A percentile compares a stretch with the other conserved stretches of the same genome.
Evolutionary conservation across 2,329 filamentous ascomycete species (phyloP).

Genomic region (Pezicula carpinea): DNA sequence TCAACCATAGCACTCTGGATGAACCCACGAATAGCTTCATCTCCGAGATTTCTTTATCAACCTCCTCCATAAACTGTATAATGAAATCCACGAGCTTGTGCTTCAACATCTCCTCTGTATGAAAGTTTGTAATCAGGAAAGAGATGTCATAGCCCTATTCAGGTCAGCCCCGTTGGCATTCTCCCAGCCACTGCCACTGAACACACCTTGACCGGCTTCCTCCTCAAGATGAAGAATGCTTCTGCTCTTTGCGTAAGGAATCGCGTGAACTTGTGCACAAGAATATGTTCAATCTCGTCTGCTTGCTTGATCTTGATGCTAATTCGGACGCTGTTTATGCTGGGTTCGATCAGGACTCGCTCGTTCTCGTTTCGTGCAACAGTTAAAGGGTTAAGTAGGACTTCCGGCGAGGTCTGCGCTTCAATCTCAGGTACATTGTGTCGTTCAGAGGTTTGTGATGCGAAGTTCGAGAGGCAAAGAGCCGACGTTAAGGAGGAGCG

Average conservation of each 20-base stretch:
- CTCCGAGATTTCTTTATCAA: conserved; percentile 99
- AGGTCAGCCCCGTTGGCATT: conserved; percentile 11
- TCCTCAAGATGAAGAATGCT: conserved; percentile 91
- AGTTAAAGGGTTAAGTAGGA: conserved; percentile 84
- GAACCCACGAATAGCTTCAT: conserved; percentile 96
- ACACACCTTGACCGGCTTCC: conserved; percentile 86
- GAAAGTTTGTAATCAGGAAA: conserved; percentile 97
- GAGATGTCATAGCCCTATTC: conserved; percentile 92
- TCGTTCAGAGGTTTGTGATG: conserved; percentile 90
- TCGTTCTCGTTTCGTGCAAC: conserved; percentile 96
- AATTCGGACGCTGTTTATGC: conserved; percentile 93
- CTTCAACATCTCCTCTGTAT: conserved; percentile 98
- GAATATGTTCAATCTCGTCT: conserved; percentile 95
- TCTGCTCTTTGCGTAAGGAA: conserved; percentile 96
- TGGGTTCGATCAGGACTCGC: conserved; percentile 91
- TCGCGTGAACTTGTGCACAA: conserved; percentile 97
- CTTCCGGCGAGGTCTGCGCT: conserved; percentile 86
- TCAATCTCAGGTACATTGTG: conserved; percentile 99
- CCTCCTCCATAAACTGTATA: conserved; percentile 99
- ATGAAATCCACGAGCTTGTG: conserved; percentile 99
- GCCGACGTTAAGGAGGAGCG: conserved; percentile 91
- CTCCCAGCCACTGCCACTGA: conserved; percentile 2
- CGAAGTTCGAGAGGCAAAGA: conserved; percentile 92
- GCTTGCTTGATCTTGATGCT: conserved; percentile 99
- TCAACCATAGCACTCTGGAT: background rate